phyloP scores from a whole-genome alignment of 139 green algal genomes.

The Chlamydomonas incerta region DNA sequence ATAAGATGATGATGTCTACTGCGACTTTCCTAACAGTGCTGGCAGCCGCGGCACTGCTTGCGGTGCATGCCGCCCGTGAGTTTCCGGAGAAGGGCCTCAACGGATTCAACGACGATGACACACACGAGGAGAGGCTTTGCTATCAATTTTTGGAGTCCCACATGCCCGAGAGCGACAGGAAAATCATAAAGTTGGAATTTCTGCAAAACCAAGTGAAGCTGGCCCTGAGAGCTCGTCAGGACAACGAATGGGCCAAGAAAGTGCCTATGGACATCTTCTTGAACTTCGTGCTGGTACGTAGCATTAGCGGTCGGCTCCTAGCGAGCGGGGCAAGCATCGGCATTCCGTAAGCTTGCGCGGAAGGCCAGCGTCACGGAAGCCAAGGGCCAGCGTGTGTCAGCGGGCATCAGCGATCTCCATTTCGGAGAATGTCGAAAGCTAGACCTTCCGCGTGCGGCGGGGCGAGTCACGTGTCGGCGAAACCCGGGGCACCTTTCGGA shows the following conservation, averaged over 20 bases:
- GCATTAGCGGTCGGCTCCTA: not conserved
- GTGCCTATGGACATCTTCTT: slow-evolving; percentile 59
- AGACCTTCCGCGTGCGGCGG: too few species aligned
- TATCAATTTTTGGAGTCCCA: not conserved
- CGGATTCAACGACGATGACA: not conserved
- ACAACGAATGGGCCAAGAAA: slow-evolving; percentile 38
- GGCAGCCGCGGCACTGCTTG: too few species aligned
- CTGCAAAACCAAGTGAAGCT: not conserved
- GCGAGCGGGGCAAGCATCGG: too few species aligned
- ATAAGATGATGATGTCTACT: too few species aligned
- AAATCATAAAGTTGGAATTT: not conserved
- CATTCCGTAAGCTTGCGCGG: too few species aligned
- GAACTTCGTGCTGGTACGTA: slow-evolving; percentile 52
- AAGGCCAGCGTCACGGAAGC: not conserved
- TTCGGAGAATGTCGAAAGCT: too few species aligned
- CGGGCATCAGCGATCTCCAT: not conserved
- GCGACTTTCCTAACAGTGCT: too few species aligned
- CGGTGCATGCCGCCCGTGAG: too few species aligned
- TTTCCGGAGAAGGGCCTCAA: too few species aligned
- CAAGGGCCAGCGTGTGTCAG: not conserved
- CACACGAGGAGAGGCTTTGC: not conserved
- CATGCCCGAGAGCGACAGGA: not conserved
- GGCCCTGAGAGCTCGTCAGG: slow-evolving; percentile 38
- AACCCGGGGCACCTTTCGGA: too few species aligned
- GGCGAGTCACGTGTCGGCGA: too few species aligned